phyloP scores from a whole-genome alignment of 768 basidiomycete species.

The Galerina marginata region DNA sequence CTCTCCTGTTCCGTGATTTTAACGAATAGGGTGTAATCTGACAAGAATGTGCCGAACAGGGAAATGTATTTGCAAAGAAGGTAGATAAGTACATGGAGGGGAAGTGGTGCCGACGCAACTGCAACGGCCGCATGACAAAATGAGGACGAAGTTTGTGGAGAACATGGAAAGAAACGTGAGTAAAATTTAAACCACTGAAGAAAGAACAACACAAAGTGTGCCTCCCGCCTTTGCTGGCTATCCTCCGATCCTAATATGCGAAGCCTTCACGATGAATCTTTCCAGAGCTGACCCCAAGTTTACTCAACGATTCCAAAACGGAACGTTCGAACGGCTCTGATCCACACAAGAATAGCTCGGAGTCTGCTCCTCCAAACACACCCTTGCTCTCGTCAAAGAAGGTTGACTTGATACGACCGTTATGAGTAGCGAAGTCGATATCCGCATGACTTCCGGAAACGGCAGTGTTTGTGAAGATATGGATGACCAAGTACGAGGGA shows the following conservation, averaged over 20 bases:
- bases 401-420: slow-evolving; percentile 17
- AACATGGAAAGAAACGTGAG: too few relatives aligned
- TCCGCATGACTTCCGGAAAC: not conserved
- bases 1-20: too few relatives aligned
- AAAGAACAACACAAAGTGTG: too few relatives aligned
- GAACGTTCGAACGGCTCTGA: slow-evolving; percentile 49
- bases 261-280: slow-evolving; percentile 37
- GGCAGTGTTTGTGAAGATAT: slow-evolving; percentile 42
- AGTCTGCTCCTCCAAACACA: slow-evolving; percentile 18
- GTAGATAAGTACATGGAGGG: too few relatives aligned
- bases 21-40: too few relatives aligned
- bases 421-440: slow-evolving; percentile 8
- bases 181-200: too few relatives aligned
- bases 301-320: slow-evolving; percentile 37
- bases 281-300: slow-evolving; percentile 44
- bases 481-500: slow-evolving; percentile 34
- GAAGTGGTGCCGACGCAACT: too few relatives aligned
- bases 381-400: slow-evolving; percentile 27
- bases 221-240: too few relatives aligned
- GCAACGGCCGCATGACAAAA: too few relatives aligned
- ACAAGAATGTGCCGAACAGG: too few relatives aligned
- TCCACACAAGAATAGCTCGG: slow-evolving; percentile 54
- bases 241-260: slow-evolving; percentile 1
- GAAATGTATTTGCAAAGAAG: too few relatives aligned
- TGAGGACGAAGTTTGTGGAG: too few relatives aligned